Evolutionary conservation across 805 yeast species (phyloP).

Genomic region (Blastobotrys parvus): DNA sequence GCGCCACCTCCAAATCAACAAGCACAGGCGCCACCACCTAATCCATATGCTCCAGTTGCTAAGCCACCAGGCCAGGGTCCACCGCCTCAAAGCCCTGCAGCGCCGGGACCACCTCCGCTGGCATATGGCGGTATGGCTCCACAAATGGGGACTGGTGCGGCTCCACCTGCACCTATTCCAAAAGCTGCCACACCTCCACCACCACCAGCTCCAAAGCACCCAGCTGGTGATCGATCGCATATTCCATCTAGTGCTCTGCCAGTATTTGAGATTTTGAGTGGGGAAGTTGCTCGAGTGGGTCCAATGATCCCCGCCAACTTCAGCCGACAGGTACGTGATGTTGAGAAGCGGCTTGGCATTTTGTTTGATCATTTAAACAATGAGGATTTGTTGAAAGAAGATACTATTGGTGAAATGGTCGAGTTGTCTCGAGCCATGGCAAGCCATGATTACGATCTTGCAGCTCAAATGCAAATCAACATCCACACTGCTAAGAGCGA

Average conservation of each 20-base stretch:
- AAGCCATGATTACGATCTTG: conserved; percentile 48
- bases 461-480: conserved; percentile 41
- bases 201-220: conserved; percentile 29
- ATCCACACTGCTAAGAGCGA: conserved; percentile 56
- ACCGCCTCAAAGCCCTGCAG: conserved; percentile 2
- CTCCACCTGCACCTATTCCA: conserved; percentile 14
- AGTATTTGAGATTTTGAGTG: conserved; percentile 48
- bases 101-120: conserved; percentile 5
- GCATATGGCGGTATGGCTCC: conserved; percentile 5
- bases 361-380: conserved; percentile 73
- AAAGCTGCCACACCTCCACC: conserved; percentile 19
- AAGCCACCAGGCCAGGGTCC: conserved; percentile 15
- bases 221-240: conserved; percentile 62
- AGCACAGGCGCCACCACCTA: conserved; percentile 24
- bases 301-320: conserved; percentile 71
- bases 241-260: conserved; percentile 52
- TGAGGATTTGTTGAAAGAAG: conserved; percentile 52
- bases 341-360: conserved; percentile 71
- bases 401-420: conserved; percentile 46
- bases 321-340: conserved; percentile 64
- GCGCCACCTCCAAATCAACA: conserved; percentile 17
- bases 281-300: conserved; percentile 51
- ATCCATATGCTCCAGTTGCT: conserved; percentile 34
- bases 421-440: conserved; percentile 44
- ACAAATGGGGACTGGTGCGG: conserved; percentile 14